Evolutionary conservation across 2,329 filamentous ascomycete species (phyloP).

Genomic region (Botrytis porri): DNA sequence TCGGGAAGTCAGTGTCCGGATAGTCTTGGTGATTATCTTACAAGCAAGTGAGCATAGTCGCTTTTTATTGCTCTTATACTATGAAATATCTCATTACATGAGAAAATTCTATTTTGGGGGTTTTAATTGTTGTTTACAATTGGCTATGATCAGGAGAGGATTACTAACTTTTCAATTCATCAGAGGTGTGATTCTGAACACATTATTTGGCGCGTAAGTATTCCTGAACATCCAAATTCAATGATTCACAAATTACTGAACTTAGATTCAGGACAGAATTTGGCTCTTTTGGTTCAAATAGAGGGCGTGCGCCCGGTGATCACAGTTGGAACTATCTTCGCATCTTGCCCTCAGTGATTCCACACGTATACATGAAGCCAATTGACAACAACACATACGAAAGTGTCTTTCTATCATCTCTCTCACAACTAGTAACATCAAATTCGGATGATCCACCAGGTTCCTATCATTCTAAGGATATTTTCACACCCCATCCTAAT

Average conservation of each 20-base stretch:
- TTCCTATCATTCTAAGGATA: too few species aligned
- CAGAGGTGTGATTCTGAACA: background rate
- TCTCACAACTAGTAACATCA: too few species aligned
- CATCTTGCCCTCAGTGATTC: too few species aligned
- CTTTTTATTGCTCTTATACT: accelerated
- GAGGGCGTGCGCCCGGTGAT: background rate
- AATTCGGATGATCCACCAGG: too few species aligned
- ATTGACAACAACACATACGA: background rate
- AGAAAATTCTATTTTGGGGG: accelerated
- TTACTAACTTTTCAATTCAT: background rate
- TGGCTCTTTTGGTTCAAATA: background rate
- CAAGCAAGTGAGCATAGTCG: background rate
- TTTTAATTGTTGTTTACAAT: accelerated
- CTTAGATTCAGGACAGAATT: background rate
- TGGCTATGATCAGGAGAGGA: too few species aligned
- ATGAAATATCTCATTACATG: background rate
- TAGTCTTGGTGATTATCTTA: background rate
- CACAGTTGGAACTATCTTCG: background rate
- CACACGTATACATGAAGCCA: background rate
- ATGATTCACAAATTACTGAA: background rate
- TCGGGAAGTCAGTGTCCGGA: background rate
- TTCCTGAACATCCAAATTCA: too few species aligned
- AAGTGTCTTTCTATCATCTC: too few species aligned
- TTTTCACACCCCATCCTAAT: too few species aligned
- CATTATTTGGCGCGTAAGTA: background rate